These are phyloP conservation scores for Conringia planisiliqua DNA, from an alignment of 345 rosid genomes.

Conservation along the genomic window DNA sequence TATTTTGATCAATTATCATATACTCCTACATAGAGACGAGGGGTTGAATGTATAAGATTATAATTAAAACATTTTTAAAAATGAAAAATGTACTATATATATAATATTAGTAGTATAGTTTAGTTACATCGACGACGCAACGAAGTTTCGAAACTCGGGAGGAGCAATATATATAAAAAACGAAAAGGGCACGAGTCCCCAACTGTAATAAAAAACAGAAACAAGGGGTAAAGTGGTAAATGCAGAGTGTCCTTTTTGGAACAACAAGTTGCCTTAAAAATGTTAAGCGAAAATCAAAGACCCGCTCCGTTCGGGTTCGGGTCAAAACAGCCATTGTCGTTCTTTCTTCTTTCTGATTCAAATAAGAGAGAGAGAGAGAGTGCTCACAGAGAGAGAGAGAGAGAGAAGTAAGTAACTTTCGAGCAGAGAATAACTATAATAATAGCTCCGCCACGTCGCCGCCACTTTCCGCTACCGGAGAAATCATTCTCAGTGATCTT, in stretches of 20 bases:
- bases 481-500: constrained; percentile 4
- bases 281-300: constrained; percentile 1
- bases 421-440: neutral
- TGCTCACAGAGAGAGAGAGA: neutral
- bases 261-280: constrained; percentile 39
- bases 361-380: constrained; percentile 16
- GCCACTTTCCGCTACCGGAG: constrained; percentile 11
- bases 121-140: constrained; percentile 25
- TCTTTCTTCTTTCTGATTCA: constrained; percentile 25
- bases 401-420: neutral
- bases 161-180: neutral
- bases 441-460: constrained; percentile 7
- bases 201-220: constrained; percentile 24
- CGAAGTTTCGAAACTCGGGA: constrained; percentile 28
- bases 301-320: constrained; percentile 35
- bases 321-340: constrained; percentile 37
- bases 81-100: neutral
- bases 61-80: neutral
- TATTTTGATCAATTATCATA: neutral
- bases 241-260: neutral
- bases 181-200: constrained; percentile 30
- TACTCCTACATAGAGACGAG: neutral
- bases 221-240: constrained; percentile 22
- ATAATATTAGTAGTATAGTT: neutral
- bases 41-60: neutral